Percentiles rank a stretch among this genome's conserved stretches.
Evolutionary conservation across 2,329 filamentous ascomycete species (phyloP).

Genomic region (Fusarium multiceps): DNA sequence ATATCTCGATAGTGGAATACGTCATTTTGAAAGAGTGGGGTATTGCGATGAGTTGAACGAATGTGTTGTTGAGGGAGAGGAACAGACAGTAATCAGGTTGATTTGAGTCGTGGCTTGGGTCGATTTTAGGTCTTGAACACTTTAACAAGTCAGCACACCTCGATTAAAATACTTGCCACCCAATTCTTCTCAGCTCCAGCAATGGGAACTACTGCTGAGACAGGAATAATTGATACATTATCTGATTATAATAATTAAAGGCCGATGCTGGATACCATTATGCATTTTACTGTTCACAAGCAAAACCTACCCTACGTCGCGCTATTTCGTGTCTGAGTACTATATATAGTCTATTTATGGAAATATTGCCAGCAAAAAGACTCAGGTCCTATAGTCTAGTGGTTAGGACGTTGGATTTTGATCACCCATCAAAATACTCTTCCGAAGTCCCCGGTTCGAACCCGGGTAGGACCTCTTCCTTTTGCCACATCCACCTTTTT

Average conservation of each 20-base stretch:
- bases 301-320: too few species aligned
- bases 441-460: constrained; percentile 33
- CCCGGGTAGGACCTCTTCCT: constrained; percentile 30
- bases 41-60: neutral
- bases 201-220: too few species aligned
- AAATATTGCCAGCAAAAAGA: neutral
- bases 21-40: neutral
- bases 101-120: neutral
- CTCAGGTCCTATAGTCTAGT: constrained; percentile 28
- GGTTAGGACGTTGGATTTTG: constrained; percentile 33
- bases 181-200: too few species aligned
- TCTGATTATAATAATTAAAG: too few species aligned
- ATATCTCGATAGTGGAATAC: neutral
- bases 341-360: rapidly evolving
- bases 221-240: too few species aligned
- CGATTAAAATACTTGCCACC: too few species aligned
- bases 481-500: neutral
- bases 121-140: too few species aligned
- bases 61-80: neutral
- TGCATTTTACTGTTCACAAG: too few species aligned
- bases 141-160: too few species aligned
- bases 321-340: too few species aligned
- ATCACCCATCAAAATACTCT: constrained; percentile 1
- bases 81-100: rapidly evolving
- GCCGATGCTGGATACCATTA: too few species aligned